These are phyloP conservation scores for Sanghuangporus weigelae DNA, from an alignment of 1,284 basidiomycete genomes.

Conservation along the genomic window DNA sequence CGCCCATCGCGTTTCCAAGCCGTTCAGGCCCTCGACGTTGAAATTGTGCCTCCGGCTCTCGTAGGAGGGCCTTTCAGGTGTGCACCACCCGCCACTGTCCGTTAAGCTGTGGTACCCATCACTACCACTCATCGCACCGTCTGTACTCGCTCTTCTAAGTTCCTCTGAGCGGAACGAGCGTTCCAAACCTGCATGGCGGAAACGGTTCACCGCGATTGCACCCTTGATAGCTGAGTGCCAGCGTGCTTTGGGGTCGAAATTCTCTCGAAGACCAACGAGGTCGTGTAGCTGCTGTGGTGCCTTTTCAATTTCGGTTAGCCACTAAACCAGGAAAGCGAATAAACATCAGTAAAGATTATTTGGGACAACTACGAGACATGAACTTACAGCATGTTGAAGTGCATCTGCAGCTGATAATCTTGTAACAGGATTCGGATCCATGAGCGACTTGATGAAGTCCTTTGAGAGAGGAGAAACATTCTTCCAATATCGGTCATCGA, in stretches of 20 bases:
- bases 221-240: slow-evolving; percentile 68
- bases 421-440: slow-evolving; percentile 48
- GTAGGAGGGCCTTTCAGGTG: not conserved
- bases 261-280: slow-evolving; percentile 60
- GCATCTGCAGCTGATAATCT: slow-evolving; percentile 49
- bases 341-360: not conserved
- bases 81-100: slow-evolving; percentile 13
- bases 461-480: slow-evolving; percentile 82
- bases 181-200: slow-evolving; percentile 26
- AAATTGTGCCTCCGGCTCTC: not conserved
- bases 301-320: slow-evolving; percentile 53
- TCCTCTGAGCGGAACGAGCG: not conserved
- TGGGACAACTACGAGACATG: not conserved
- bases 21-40: not conserved
- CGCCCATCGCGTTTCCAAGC: not conserved
- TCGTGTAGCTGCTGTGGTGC: slow-evolving; percentile 63
- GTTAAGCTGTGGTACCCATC: not conserved
- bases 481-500: slow-evolving; percentile 93
- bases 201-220: slow-evolving; percentile 50
- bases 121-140: not conserved
- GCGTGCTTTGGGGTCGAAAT: slow-evolving; percentile 66
- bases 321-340: slow-evolving; percentile 34
- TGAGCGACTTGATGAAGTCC: slow-evolving; percentile 42
- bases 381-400: slow-evolving; percentile 42
- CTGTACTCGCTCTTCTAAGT: not conserved